phyloP scores from a whole-genome alignment of 1,139 yeast genomes.

The Yamadazyma atmosphaerica region DNA sequence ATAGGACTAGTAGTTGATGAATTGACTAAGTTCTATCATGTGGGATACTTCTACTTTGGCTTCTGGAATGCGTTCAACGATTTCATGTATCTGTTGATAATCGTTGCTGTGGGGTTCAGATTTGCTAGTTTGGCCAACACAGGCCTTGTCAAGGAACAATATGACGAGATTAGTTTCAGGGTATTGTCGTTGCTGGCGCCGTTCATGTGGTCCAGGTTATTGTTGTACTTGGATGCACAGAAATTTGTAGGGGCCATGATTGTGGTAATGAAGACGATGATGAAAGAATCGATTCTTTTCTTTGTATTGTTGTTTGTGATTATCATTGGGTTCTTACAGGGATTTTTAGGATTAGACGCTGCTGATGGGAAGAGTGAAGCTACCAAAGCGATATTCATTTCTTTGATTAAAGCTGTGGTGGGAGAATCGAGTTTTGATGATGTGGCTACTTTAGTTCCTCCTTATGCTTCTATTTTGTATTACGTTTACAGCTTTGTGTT shows the following conservation, averaged over 20 bases:
- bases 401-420: constrained; percentile 68
- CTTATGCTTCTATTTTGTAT: constrained; percentile 77
- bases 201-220: constrained; percentile 78
- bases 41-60: constrained; percentile 70
- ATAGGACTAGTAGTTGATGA: constrained; percentile 70
- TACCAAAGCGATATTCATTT: constrained; percentile 61
- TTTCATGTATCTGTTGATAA: constrained; percentile 57
- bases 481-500: constrained; percentile 77
- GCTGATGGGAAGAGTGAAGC: constrained; percentile 84
- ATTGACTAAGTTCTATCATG: constrained; percentile 66
- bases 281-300: constrained; percentile 80
- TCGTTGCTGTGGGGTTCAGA: constrained; percentile 57
- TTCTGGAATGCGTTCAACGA: constrained; percentile 85
- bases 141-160: constrained; percentile 32
- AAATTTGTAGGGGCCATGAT: constrained; percentile 87
- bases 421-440: constrained; percentile 74
- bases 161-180: constrained; percentile 70
- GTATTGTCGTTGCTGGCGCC: constrained; percentile 82
- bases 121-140: constrained; percentile 42
- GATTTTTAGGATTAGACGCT: constrained; percentile 82
- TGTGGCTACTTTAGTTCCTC: constrained; percentile 73
- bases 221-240: constrained; percentile 75
- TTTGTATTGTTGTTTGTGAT: constrained; percentile 72
- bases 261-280: constrained; percentile 80
- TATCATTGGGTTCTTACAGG: constrained; percentile 80